Base-by-base conservation (phyloP, 768 basidiomycete species). In the Rhodotorula diobovata region DNA sequence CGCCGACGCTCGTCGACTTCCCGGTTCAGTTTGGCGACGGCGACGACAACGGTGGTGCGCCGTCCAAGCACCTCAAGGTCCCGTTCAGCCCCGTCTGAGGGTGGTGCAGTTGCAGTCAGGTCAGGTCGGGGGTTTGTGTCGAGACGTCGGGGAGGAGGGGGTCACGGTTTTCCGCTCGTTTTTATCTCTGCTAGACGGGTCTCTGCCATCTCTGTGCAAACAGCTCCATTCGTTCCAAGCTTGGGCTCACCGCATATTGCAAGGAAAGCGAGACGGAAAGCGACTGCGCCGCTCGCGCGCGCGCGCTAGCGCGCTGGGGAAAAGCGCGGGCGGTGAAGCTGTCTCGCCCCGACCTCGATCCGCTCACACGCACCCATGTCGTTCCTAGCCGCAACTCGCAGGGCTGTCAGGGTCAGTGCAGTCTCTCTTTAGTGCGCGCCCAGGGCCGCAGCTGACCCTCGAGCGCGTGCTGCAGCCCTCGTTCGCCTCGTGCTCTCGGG, bases 371-470 rank as follows among this genome's bases (percentile, higher is more conserved):
- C 32, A 3, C 37, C 57, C 63, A 70, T 70, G 69, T 66, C 69
- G 45, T 61, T 70, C 64, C 34, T 70, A n/a, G 60, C 63, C 15
- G 69, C 69, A 32, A 70, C 69, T 43, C 60, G 63, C 23, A 65
- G 69, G 32, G 69, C 35, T 9, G n/a, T 70, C 35, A 56, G 43
- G 69, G 69, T 70, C 50, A 30, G 54, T 28, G 15, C 1, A n/a
- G 0, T 6, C 53, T 61, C 15, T 37, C 0, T 28, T 15, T 14
- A 16, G 4, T 2, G 7, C 16, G 20, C 10, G 2, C 14, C 8
- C 14, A 4, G 43, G 4, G 4, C 35, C 30, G 34, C 25, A 30
- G 25, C 57, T 60, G 25, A 61, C 63, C n/a, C 10, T 14, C 28
- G 35, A 7, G 28, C 20, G 18, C 39, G 10, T 46, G 9, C 20